Evolutionary conservation across 2,329 filamentous ascomycete genomes (phyloP), one percentile per base, ranked within the genome.

Genomic region (Fusarium domesticum): DNA sequence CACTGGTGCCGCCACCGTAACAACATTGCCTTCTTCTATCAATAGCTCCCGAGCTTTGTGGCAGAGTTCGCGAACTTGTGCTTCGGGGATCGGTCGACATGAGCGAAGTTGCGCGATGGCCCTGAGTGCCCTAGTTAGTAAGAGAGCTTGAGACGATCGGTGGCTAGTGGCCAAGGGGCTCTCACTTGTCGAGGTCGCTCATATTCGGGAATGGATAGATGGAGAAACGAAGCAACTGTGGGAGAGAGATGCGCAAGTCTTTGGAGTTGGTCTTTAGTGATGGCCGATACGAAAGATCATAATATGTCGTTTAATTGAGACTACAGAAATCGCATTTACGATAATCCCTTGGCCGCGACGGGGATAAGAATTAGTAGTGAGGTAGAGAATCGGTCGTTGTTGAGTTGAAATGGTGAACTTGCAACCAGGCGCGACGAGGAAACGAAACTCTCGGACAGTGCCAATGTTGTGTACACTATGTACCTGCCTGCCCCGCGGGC

Each of bases 11-110:
- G 92, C 87, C 50, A 98, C 92, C 15, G 87, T 90, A 53, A 97
- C 92, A 39, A 97, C 92, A 66, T 98, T 97, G 55, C 89, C 92
- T 72, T 98, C 93, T 69, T 97, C 93, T 51, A 98, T 96, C 55
- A 98, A 74, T 42, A 98, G 80, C 73, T 98, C 93, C 53, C 93
- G 83, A 40, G 93, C 93, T 66, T 96, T 96, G 76, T 96, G 92
- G 72, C 93, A 97, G 59, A 98, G 79, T 71, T 98, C 92, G 64
- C 92, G 87, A 50, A 98, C 95, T 72, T 97, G 89, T 32, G 84
- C 78, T 74, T 98, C 93, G 51, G 93, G 92, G 58, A 98, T 98
- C 43, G 92, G 91, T 51, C 91, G 88, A 71, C 93, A 98, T 65
- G 90, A 87, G 74, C 93, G 89, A 64, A 98, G 78, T 70, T 96